Evolutionary conservation across 1,284 basidiomycete species (phyloP), one percentile per base, ranked within the genome.

Genomic region (Cystobasidium sp.): DNA sequence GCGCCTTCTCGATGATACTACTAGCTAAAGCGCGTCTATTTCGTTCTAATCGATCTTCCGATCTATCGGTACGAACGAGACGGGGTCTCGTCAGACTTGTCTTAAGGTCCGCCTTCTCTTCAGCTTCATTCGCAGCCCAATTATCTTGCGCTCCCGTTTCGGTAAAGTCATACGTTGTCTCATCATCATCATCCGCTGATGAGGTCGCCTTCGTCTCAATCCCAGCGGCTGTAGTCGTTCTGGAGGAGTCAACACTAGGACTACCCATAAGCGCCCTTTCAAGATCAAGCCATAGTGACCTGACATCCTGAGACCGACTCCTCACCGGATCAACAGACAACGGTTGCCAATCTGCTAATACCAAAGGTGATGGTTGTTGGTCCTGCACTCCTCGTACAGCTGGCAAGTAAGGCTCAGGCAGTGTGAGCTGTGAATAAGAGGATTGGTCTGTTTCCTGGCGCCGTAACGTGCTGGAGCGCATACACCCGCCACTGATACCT

Each of bases 361-460:
- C n/a, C 18, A 44, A 1, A 44, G 59, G 59, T 14, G 59, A 22
- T 18, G 44, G 18, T 20, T 20, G 18, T 9, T 59, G 14, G 9
- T 20, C 12, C 8, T 18, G 53, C 2, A 12, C 3, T 12, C 5
- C 61, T 46, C 61, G 37, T 47, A 6, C 37, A 1, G 46, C 12
- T 31, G 14, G 47, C 9, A 31, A 22, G 49, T 65, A 72, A 10
- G 43, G 14, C 14, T 72, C 69, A 14, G 49, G 41, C 8, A 55
- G 61, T 7, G 69, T 72, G n/a, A 24, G 20, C 44, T 72, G 69
- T 7, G 69, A 72, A 51, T 72, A 72, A 20, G 7, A 22, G 6
- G 69, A 72, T 43, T 46, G 47, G 53, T 72, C 61, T 14, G 69
- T 72, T 47, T 64, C 69, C 39, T 72, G 69, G 5, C 69, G 47